Evolutionary conservation across 2,329 filamentous ascomycete species (phyloP).

Genomic region (Neurospora sp.): DNA sequence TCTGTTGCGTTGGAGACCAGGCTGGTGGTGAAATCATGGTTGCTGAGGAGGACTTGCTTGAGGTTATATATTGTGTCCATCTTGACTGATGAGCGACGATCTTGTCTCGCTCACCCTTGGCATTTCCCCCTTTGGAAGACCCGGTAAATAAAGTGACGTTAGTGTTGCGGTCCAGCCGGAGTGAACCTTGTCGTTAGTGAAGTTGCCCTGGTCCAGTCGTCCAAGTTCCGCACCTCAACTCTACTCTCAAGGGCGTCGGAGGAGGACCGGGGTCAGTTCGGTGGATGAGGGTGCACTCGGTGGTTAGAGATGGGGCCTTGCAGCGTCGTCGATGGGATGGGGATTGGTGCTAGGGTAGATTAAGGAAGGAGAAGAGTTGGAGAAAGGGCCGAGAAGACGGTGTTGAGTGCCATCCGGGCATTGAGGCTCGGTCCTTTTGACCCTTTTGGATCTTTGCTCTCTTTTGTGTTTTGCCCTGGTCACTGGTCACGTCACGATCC

Average conservation of each 20-base stretch:
- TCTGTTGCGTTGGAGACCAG: constrained; percentile 3
- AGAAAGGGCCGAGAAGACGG: neutral
- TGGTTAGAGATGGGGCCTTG: neutral
- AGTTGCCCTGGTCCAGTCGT: neutral
- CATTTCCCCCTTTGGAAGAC: neutral
- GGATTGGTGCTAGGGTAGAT: neutral
- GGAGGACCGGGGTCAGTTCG: neutral
- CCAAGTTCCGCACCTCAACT: neutral
- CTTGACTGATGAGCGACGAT: neutral
- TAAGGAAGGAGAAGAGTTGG: neutral
- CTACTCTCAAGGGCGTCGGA: neutral
- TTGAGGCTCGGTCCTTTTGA: neutral
- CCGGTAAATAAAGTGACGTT: neutral
- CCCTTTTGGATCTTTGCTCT: neutral
- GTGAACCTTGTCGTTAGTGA: neutral
- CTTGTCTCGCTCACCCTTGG: neutral
- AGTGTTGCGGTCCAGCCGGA: neutral
- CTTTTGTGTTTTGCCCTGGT: neutral
- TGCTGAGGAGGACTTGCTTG: constrained; percentile 12
- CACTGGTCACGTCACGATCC: neutral
- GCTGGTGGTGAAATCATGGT: constrained; percentile 1
- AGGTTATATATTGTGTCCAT: constrained; percentile 4
- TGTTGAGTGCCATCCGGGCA: neutral
- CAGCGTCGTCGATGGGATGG: neutral
- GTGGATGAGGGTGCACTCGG: neutral